Evolutionary conservation across 2,329 filamentous ascomycete species (phyloP).

Genomic region (Diaporthe destruens): DNA sequence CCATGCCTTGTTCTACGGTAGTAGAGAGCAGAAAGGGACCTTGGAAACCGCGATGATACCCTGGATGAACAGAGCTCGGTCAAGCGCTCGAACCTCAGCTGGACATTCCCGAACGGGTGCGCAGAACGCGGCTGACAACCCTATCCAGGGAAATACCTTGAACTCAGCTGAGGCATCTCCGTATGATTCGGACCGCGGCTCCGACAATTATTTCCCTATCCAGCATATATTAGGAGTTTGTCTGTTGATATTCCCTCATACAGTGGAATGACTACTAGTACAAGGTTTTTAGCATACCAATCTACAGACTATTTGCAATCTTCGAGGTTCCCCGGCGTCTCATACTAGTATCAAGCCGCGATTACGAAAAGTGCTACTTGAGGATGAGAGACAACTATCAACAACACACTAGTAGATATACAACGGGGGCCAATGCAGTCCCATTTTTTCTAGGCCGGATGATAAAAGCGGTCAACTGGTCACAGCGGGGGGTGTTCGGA

Average conservation of each 20-base stretch:
- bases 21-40: not conserved
- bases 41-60: no score
- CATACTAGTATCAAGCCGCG: no score
- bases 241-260: not conserved
- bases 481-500: not conserved
- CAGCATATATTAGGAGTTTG: not conserved
- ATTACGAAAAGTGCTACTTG: no score
- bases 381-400: not conserved
- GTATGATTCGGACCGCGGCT: not conserved
- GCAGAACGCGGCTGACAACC: not conserved
- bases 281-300: no score
- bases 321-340: no score
- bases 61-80: no score
- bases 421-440: not conserved
- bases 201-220: not conserved
- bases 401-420: not conserved
- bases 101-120: no score
- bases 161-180: not conserved
- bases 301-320: not conserved
- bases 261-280: not conserved
- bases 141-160: not conserved
- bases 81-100: no score
- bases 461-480: not conserved
- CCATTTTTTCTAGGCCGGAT: not conserved
- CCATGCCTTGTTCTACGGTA: not conserved